These are phyloP conservation scores for Spergularia marina DNA, from an alignment of 148 eudicot species.

Conservation along the genomic window DNA sequence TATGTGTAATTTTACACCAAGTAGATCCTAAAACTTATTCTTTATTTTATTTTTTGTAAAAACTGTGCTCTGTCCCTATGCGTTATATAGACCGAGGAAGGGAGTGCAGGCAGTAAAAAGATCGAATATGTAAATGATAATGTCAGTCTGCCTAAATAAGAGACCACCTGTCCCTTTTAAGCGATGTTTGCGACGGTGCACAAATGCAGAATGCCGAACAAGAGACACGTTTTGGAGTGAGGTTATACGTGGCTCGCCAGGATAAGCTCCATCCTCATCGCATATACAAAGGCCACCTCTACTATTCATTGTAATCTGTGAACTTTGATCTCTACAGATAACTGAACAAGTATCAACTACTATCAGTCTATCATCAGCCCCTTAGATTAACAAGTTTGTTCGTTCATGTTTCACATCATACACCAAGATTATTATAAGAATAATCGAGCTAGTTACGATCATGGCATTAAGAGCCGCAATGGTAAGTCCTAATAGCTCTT, in stretches of 20 bases:
- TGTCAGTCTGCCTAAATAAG: too few relatives aligned
- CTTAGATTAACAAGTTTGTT: too few relatives aligned
- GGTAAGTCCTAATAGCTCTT: conserved; percentile 4
- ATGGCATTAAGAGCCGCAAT: conserved; percentile 19
- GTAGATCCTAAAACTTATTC: too few relatives aligned
- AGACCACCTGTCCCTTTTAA: too few relatives aligned
- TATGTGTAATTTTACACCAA: too few relatives aligned
- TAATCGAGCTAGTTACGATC: background rate
- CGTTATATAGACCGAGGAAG: too few relatives aligned
- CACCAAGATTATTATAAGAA: background rate
- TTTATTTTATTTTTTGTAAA: too few relatives aligned
- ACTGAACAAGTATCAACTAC: background rate
- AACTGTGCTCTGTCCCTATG: too few relatives aligned
- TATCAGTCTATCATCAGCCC: too few relatives aligned
- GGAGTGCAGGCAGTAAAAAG: too few relatives aligned
- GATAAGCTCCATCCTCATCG: background rate
- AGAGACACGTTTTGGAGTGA: background rate
- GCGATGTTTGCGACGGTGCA: background rate
- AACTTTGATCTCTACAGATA: too few relatives aligned
- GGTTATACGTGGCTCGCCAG: background rate
- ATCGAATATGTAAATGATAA: too few relatives aligned
- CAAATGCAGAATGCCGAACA: background rate
- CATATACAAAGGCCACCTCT: background rate
- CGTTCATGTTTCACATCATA: background rate
- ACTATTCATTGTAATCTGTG: background rate